phyloP scores from a whole-genome alignment of 257 asterid genomes.

The Przewalskia tangutica region DNA sequence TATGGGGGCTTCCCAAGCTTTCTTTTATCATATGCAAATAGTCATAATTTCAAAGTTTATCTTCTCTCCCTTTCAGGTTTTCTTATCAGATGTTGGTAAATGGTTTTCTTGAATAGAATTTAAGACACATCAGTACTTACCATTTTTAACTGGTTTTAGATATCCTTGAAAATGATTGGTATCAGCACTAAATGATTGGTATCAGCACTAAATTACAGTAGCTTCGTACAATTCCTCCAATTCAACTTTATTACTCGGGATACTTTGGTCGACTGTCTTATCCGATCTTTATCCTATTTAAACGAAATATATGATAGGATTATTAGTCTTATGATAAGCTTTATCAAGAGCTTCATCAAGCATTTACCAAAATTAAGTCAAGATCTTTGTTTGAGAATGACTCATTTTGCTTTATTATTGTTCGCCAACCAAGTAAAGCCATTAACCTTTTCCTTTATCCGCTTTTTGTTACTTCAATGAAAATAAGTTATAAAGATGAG shows the following conservation, averaged over 20 bases:
- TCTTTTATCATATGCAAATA: not conserved
- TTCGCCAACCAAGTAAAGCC: not conserved
- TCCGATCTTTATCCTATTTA: not conserved
- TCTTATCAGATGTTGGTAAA: not conserved
- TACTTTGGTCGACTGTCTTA: not conserved
- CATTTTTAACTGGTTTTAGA: not conserved
- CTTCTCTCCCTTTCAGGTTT: not conserved
- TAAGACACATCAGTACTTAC: not conserved
- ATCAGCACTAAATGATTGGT: not conserved
- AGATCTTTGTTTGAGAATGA: not conserved
- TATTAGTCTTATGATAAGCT: not conserved
- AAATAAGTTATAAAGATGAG: not conserved
- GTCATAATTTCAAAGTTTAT: not conserved
- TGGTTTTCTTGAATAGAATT: not conserved
- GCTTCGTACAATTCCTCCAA: not conserved
- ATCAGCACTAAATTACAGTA: not conserved
- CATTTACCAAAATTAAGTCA: not conserved
- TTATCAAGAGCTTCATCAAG: not conserved
- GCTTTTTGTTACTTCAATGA: not conserved
- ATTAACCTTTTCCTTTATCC: not conserved
- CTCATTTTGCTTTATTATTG: not conserved
- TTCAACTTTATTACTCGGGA: not conserved
- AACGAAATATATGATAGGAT: not conserved
- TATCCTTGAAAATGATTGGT: not conserved
- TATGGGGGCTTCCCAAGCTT: not conserved